Conservation (phyloP, 2,329 filamentous ascomycete genomes). For the Penicillium sp. region DNA sequence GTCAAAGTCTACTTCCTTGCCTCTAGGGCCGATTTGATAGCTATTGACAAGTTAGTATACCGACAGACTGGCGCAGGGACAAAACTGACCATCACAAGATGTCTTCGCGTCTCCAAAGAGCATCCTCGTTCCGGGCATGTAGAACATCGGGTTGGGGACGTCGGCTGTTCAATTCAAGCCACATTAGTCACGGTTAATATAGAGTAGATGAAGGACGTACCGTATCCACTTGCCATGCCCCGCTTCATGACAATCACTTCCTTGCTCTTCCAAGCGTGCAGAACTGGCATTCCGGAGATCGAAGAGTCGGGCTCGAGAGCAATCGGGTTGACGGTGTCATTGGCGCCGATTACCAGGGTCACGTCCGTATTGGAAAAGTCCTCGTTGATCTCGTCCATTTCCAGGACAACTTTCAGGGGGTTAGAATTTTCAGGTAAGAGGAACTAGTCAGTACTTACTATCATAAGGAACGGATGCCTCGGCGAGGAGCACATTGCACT, state of each 20-base stretch:
- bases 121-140: conserved; percentile 86
- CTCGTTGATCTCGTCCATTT: conserved; percentile 97
- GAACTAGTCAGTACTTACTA: conserved; percentile 44
- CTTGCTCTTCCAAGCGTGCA: conserved; percentile 93
- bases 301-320: conserved; percentile 78
- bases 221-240: conserved; percentile 83
- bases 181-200: neutral
- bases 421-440: conserved; percentile 9
- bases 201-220: conserved; percentile 46
- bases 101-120: conserved; percentile 86
- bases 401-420: conserved; percentile 62
- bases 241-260: conserved; percentile 92
- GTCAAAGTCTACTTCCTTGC: conserved; percentile 25
- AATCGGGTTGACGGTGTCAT: conserved; percentile 90
- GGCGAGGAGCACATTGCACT: conserved; percentile 86
- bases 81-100: conserved; percentile 69
- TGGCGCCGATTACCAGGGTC: conserved; percentile 84
- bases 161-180: conserved; percentile 58
- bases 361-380: conserved; percentile 84
- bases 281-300: conserved; percentile 88
- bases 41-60: conserved; percentile 22
- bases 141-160: conserved; percentile 91
- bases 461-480: conserved; percentile 88
- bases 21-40: conserved; percentile 44
- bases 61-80: neutral